Base-by-base conservation (phyloP, 2,329 filamentous ascomycete genomes). In the Sclerotinia minor region DNA sequence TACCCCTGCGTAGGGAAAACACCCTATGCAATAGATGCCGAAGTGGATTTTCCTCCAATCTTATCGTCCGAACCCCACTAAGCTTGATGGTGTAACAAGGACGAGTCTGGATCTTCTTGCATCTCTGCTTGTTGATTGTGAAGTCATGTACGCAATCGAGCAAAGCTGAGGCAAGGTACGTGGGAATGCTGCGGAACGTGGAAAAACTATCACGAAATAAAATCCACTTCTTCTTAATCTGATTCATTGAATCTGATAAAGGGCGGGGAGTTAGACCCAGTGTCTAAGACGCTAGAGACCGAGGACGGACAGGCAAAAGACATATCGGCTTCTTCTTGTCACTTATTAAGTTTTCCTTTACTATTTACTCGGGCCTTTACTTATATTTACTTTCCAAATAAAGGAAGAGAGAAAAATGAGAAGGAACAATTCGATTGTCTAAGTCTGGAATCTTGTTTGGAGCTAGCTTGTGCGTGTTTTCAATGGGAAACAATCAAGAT, bases 401-500 rank as follows among this genome's bases (percentile, higher is more conserved):
- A 9, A 26, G 1, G 32, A 24, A 38, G 9, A 38, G 38, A 15
- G 9, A 3, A 29, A 29, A 29, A 19, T 15, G 9, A 49, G 29
- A 11, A 26, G 15, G 29, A 38, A 61, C 59, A 61, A 61, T 38
- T 21, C 2, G 7, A 61, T 50, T 61, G 45, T 61, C n/a, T n/a
- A 26, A 61, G 24, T 29, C n/a, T 60, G 17, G 7, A 41, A 29
- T 44, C 61, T 44, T 32, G n/a, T 55, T 64, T n/a, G 13, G 13
- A 35, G 50, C 45, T 55, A 32, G 53, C 24, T 60, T 29, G 29
- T 69, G 29, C 55, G 71, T 72, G 72, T 71, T 69, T 73, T 74
- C 73, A 74, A 75, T 74, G 73, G 73, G 45, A 50, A 17, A 72
- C 69, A 64, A 64, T 69, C 64, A 58, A 67, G 67, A 57, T 45